Evolutionary conservation across 2,329 filamentous ascomycete species (phyloP).

Genomic region (Niveomyces coronatus): DNA sequence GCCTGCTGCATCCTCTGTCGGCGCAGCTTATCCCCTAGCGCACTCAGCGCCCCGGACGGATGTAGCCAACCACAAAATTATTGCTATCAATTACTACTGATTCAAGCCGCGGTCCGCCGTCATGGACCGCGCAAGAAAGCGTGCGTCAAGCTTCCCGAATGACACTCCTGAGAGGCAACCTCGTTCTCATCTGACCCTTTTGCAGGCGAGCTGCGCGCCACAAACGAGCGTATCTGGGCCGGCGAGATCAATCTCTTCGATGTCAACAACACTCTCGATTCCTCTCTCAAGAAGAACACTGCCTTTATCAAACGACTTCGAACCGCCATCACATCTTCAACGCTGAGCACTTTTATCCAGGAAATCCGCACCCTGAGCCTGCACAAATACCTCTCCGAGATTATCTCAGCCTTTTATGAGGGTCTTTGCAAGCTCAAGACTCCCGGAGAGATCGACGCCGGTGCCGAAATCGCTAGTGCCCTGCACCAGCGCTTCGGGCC

Average conservation of each 20-base stretch:
- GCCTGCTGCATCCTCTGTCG: conserved; percentile 23
- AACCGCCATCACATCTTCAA: conserved; percentile 73
- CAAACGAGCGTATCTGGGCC: conserved; percentile 82
- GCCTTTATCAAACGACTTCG: conserved; percentile 94
- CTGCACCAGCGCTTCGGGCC: conserved; percentile 92
- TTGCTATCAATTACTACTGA: conserved; percentile 21
- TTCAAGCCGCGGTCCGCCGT: conserved; percentile 25
- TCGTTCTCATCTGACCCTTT: conserved; percentile 11
- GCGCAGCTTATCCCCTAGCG: conserved; percentile 32
- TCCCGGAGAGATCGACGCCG: conserved; percentile 82
- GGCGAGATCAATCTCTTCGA: conserved; percentile 80
- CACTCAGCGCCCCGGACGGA: conserved; percentile 33
- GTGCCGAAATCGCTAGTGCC: conserved; percentile 88
- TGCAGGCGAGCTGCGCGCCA: conserved; percentile 76
- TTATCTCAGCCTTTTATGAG: conserved; percentile 91
- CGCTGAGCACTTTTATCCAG: conserved; percentile 73
- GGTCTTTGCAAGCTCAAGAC: conserved; percentile 86
- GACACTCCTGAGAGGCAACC: conserved; percentile 6
- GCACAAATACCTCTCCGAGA: conserved; percentile 94
- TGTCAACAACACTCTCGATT: conserved; percentile 74
- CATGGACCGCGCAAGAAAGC: conserved; percentile 58
- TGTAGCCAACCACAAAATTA: conserved; percentile 31
- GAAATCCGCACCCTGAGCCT: conserved; percentile 86
- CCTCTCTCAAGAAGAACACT: conserved; percentile 94
- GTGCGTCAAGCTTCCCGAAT: conserved; percentile 34